Conservation (phyloP, 164 flowering plant species). For the Vitis riparia region DNA sequence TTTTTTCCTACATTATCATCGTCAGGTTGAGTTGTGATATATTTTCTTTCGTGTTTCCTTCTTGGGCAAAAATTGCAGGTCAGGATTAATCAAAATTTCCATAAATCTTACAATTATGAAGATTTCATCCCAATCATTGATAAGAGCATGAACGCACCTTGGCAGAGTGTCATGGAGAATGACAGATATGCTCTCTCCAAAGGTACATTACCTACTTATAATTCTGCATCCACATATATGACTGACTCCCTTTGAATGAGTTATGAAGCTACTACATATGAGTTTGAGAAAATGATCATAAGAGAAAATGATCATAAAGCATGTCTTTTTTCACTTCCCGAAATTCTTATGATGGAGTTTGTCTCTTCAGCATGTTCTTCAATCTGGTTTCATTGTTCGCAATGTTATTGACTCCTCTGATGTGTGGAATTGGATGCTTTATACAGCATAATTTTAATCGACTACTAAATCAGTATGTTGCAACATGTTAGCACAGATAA, state of each 20-base stretch:
- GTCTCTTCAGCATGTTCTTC: not conserved
- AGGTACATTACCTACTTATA: slow-evolving; percentile 15
- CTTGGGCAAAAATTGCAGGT: slow-evolving; percentile 9
- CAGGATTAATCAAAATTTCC: not conserved
- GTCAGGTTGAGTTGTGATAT: not conserved
- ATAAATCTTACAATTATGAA: slow-evolving; percentile 2
- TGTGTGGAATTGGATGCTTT: not conserved
- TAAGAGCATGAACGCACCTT: slow-evolving; percentile 25
- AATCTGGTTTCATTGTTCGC: not conserved
- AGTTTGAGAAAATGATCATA: too few species aligned
- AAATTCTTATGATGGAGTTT: too few species aligned
- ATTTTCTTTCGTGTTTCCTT: not conserved
- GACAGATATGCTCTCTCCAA: slow-evolving; percentile 16
- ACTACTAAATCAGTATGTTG: not conserved
- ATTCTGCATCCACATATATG: too few species aligned
- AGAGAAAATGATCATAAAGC: too few species aligned
- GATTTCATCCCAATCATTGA: slow-evolving; percentile 27
- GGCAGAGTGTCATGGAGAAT: slow-evolving; percentile 21
- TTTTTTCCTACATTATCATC: not conserved
- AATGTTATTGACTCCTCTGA: not conserved
- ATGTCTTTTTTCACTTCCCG: too few species aligned
- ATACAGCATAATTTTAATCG: not conserved
- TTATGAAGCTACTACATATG: too few species aligned
- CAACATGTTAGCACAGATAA: not conserved
- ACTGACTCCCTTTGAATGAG: too few species aligned